A percentile compares a stretch with the other conserved stretches of the same genome.
These are phyloP conservation scores for Phytophthora sojae DNA, from an alignment of 352 stramenopile genomes.

Conservation along the genomic window DNA sequence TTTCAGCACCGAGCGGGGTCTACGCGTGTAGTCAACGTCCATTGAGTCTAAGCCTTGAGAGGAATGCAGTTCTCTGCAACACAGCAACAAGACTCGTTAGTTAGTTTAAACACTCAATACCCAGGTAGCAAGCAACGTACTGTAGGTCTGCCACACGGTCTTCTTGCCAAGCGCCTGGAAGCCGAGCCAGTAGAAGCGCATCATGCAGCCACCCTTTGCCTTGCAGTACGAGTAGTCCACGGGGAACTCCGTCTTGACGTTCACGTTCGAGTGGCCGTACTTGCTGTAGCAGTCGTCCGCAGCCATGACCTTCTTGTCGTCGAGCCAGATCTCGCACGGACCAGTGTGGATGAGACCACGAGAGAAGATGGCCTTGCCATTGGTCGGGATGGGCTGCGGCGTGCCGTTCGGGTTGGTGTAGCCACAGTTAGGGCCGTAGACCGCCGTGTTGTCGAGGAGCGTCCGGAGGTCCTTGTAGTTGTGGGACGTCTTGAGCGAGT, in stretches of 20 bases:
- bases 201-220: background rate
- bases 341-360: background rate
- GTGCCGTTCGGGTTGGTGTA: background rate
- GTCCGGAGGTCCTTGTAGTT: background rate
- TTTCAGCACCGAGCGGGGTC: background rate
- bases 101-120: background rate
- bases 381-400: background rate
- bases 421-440: background rate
- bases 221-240: conserved; percentile 22
- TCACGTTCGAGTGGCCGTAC: conserved; percentile 16
- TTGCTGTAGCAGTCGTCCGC: too few species aligned
- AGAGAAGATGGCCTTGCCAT: background rate
- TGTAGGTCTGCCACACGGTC: conserved; percentile 24
- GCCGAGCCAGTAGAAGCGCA: conserved; percentile 38
- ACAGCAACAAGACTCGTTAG: background rate
- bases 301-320: background rate
- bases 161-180: conserved; percentile 20
- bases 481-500: background rate
- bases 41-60: background rate
- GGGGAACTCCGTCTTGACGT: conserved; percentile 27
- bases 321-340: conserved; percentile 1
- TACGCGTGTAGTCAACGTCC: background rate
- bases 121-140: background rate
- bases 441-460: background rate
- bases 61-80: background rate